phyloP scores from a whole-genome alignment of 2,329 filamentous ascomycete species.

The Colletotrichum sp. region DNA sequence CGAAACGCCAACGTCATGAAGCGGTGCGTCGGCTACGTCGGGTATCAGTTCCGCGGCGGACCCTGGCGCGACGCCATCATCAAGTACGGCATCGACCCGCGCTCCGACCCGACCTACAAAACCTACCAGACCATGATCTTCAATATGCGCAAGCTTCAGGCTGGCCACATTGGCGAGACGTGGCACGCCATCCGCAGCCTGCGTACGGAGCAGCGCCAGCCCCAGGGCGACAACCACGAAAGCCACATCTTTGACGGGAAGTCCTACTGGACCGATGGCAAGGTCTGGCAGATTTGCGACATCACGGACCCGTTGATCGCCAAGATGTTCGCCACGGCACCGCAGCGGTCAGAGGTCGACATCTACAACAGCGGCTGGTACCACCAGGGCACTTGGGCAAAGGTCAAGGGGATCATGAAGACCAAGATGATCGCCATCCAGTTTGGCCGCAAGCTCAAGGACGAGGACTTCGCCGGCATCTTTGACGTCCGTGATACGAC shows the following conservation, averaged over 20 bases:
- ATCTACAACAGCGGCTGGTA: slow-evolving; percentile 79
- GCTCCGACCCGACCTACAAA: slow-evolving; percentile 76
- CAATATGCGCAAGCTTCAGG: slow-evolving; percentile 65
- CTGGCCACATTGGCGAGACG: slow-evolving; percentile 49
- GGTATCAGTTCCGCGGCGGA: slow-evolving; percentile 91
- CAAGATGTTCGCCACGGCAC: slow-evolving; percentile 67
- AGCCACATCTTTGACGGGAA: slow-evolving; percentile 86
- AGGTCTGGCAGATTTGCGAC: slow-evolving; percentile 94
- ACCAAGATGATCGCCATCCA: slow-evolving; percentile 78
- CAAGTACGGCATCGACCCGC: slow-evolving; percentile 84
- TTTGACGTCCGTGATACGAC: slow-evolving; percentile 41
- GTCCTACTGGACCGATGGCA: slow-evolving; percentile 77
- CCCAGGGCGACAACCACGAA: slow-evolving; percentile 42
- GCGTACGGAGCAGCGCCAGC: slow-evolving; percentile 36
- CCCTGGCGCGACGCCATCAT: slow-evolving; percentile 91
- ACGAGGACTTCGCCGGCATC: slow-evolving; percentile 50
- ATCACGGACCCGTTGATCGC: slow-evolving; percentile 80
- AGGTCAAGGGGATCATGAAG: slow-evolving; percentile 87
- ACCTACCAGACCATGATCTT: slow-evolving; percentile 91
- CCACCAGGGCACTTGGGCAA: slow-evolving; percentile 79
- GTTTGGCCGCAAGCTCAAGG: slow-evolving; percentile 55
- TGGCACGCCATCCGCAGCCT: slow-evolving; percentile 54
- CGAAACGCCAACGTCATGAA: slow-evolving; percentile 67
- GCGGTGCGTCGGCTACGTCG: slow-evolving; percentile 80
- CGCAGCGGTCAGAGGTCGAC: slow-evolving; percentile 65